Evolutionary conservation across 2,329 filamentous ascomycete genomes (phyloP), one percentile per base, ranked within the genome.

Genomic region (Remersonia thermophila): DNA sequence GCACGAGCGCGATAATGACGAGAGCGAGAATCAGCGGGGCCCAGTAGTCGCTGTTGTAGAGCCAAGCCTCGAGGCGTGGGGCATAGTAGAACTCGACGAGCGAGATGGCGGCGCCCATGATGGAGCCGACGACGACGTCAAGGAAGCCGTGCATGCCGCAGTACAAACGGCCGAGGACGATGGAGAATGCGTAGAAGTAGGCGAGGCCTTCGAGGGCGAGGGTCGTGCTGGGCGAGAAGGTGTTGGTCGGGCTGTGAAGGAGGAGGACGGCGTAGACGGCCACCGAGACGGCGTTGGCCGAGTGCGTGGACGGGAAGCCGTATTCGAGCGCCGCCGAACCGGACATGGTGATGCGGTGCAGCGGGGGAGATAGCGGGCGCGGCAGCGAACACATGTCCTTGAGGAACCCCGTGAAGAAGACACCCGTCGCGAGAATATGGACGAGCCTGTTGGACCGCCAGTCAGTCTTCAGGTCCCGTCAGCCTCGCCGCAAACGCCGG

Each of bases 141-240:
- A 91, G 67, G 60, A 96, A 94, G 9, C 91, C 91, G 60, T 98
- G 91, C 91, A 98, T 98, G 42, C 91, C 91, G 54, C 91, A 98
- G 63, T 98, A 96, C 26, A 98, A 66, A 14, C 91, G 77, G 5
- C 91, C 91, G 43, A 96, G 65, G 28, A 95, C 73, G 52, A 98
- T 96, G 17, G 89, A 95, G 10, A 75, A 62, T 25, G 83, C 84
- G 55, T 96, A 98, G 48, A 84, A 79, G 57, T 91, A 93, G 28
- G 80, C 77, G 5, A 83, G 57, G 4, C 60, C 57, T 53, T 91
- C 81, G 17, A 93, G 62, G 3, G 68, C 58, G 3, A 77, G 43
- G 47, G 73, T 79, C 1, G 73, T 67, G 13, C 70, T 62, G 3
- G 73, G 62, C 23, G 70, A 60, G 40, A 83, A 63, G 13, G 71